Percentiles rank a stretch among this genome's conserved stretches.
Evolutionary conservation across 192 early-diverging fungal species (phyloP).

Genomic region (Backusella circina): DNA sequence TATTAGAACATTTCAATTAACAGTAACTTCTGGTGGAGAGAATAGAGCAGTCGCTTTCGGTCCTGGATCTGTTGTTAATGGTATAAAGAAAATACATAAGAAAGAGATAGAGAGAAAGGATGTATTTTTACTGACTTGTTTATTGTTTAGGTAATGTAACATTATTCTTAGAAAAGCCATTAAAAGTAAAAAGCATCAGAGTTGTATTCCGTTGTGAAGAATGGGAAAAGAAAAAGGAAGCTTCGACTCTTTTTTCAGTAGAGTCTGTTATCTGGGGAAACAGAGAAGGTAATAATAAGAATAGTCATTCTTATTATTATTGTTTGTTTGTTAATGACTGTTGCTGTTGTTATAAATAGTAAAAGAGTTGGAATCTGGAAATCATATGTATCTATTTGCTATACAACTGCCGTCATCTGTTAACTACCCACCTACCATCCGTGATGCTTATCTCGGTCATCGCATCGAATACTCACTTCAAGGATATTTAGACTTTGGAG

Average conservation of each 20-base stretch:
- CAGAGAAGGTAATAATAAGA: neutral
- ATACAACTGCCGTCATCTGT: slow-evolving; percentile 20
- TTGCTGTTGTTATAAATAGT: neutral
- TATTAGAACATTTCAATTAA: slow-evolving; percentile 1
- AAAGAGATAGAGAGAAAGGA: neutral
- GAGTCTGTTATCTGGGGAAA: slow-evolving; percentile 15
- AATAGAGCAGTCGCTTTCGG: slow-evolving; percentile 22
- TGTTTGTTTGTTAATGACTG: neutral
- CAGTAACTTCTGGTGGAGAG: slow-evolving; percentile 11
- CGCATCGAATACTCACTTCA: slow-evolving; percentile 22
- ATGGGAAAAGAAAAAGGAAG: slow-evolving; percentile 5
- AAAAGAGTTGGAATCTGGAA: slow-evolving; percentile 10
- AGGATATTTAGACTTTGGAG: slow-evolving; percentile 14
- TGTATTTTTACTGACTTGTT: neutral
- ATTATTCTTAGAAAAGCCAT: slow-evolving; percentile 12
- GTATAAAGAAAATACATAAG: neutral
- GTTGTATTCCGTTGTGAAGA: slow-evolving; percentile 23
- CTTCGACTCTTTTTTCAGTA: slow-evolving; percentile 13
- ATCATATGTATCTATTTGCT: slow-evolving; percentile 30
- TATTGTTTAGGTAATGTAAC: slow-evolving; percentile 9
- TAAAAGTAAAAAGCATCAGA: slow-evolving; percentile 7
- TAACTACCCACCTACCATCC: slow-evolving; percentile 28
- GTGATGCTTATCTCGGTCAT: slow-evolving; percentile 17
- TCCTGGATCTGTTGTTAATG: slow-evolving; percentile 27
- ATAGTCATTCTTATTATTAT: neutral